These are phyloP conservation scores for Isoetes taiwanensis DNA, from an alignment of 75 land plant species.

Conservation along the genomic window DNA sequence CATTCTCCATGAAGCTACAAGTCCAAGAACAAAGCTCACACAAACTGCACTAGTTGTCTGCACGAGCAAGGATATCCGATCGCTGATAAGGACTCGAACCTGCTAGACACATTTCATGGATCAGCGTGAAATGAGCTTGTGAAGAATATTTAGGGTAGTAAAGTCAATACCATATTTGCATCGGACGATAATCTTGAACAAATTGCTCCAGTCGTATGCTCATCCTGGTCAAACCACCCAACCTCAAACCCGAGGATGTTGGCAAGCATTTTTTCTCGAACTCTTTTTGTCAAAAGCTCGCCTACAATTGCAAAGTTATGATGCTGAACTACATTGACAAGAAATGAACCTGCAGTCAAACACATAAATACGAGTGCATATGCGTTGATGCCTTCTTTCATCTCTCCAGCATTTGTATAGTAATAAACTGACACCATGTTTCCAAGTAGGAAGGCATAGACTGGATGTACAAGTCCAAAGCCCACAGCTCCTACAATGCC, in stretches of 20 bases:
- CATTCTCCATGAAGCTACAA: constrained; percentile 14
- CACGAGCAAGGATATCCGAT: constrained; percentile 16
- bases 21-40: constrained; percentile 11
- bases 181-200: constrained; percentile 21
- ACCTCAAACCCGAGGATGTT: constrained; percentile 13
- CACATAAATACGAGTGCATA: constrained; percentile 1
- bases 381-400: not conserved
- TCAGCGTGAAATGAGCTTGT: not conserved
- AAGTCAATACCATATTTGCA: constrained; percentile 14
- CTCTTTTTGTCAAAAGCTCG: constrained; percentile 16
- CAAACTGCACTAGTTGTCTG: constrained; percentile 5
- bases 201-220: constrained; percentile 16
- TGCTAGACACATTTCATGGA: not conserved
- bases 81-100: constrained; percentile 18
- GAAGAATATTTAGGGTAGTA: not conserved
- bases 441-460: constrained; percentile 15
- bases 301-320: constrained; percentile 15
- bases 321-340: constrained; percentile 13
- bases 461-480: constrained; percentile 18
- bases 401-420: not conserved
- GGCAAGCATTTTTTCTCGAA: constrained; percentile 10
- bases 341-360: not conserved
- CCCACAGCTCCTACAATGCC: constrained; percentile 20
- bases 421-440: constrained; percentile 6
- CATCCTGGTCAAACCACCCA: constrained; percentile 21